Percentiles rank a stretch among this genome's conserved stretches.
Conservation (phyloP, 2,329 filamentous ascomycete species). For the Cladobotryum mycophilum region DNA sequence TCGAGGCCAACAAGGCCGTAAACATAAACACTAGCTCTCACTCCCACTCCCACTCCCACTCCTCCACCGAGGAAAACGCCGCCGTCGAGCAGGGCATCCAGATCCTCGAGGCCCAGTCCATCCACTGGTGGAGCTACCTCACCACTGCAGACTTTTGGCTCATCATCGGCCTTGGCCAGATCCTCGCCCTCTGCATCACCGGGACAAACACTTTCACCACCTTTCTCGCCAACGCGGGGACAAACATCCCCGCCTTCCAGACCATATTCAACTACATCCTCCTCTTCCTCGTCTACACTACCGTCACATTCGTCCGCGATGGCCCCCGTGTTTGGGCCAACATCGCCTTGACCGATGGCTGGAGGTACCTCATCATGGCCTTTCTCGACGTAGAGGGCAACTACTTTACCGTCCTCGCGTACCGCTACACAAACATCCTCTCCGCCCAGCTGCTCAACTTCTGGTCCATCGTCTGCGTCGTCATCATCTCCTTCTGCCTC, state of each 20-base stretch:
- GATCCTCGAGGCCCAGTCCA: conserved; percentile 46
- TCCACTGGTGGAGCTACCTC: conserved; percentile 67
- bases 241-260: conserved; percentile 90
- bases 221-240: conserved; percentile 59
- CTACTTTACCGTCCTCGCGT: conserved; percentile 95
- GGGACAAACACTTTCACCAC: conserved; percentile 85
- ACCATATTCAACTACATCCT: conserved; percentile 91
- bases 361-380: conserved; percentile 88
- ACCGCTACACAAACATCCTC: conserved; percentile 85
- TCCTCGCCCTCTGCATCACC: conserved; percentile 84
- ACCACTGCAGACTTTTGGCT: conserved; percentile 83
- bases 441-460: conserved; percentile 96
- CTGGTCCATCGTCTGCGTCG: conserved; percentile 94
- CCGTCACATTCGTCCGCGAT: conserved; percentile 71
- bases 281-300: conserved; percentile 74
- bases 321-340: conserved; percentile 64
- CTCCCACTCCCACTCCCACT: too few relatives aligned
- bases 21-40: conserved; percentile 12
- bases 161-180: conserved; percentile 72
- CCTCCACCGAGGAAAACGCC: conserved; percentile 18
- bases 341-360: conserved; percentile 65
- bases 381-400: conserved; percentile 96
- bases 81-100: conserved; percentile 47
- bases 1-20: conserved; percentile 1
- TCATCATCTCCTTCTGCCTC: conserved; percentile 73